Percentiles rank a stretch among this genome's conserved stretches.
Conservation (phyloP, 768 basidiomycete species). For the Tephrocybe sp. region DNA sequence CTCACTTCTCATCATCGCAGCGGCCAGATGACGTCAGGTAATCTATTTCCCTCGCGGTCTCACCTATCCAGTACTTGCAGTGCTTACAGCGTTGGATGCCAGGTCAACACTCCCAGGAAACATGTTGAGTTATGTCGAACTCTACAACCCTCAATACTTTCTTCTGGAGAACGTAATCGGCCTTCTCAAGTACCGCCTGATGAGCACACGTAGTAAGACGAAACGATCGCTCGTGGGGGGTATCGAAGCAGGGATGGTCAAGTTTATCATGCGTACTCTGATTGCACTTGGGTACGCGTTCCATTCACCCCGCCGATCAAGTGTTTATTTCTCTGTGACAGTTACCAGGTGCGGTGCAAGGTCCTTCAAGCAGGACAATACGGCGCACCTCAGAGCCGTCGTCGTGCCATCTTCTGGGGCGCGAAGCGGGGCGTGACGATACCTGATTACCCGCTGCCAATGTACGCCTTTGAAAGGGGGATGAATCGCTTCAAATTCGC, state of each 20-base stretch:
- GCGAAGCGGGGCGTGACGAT: conserved; percentile 56
- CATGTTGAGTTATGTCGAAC: conserved; percentile 71
- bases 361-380: conserved; percentile 71
- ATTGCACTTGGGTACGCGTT: conserved; percentile 61
- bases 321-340: conserved; percentile 16
- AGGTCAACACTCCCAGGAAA: conserved; percentile 67
- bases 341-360: conserved; percentile 69
- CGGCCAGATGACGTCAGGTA: conserved; percentile 63
- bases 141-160: conserved; percentile 61
- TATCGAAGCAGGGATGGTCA: conserved; percentile 60
- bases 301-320: background rate
- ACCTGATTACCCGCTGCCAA: conserved; percentile 66
- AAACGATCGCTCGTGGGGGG: conserved; percentile 31
- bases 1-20: conserved; percentile 27
- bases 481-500: conserved; percentile 39
- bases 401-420: conserved; percentile 68
- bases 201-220: conserved; percentile 29
- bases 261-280: conserved; percentile 61
- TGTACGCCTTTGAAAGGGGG: conserved; percentile 45
- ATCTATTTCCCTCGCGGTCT: background rate
- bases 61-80: background rate
- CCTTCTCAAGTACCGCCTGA: conserved; percentile 50
- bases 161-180: conserved; percentile 76
- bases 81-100: too few species aligned
- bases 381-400: conserved; percentile 69